Evolutionary conservation across 371 early-diverging fungal species (phyloP).

Genomic region (Lichtheimia corymbifera): DNA sequence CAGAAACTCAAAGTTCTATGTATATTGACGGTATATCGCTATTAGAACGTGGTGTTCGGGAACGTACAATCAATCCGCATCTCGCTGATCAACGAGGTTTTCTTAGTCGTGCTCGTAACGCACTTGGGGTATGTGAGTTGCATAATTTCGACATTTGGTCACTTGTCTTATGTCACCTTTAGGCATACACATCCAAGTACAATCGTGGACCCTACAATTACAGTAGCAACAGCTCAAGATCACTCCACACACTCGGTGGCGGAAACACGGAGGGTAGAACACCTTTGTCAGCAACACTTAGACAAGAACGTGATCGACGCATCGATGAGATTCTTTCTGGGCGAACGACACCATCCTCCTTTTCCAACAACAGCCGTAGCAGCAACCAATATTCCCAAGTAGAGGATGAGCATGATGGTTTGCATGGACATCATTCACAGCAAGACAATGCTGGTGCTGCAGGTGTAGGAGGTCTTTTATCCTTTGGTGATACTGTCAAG

Average conservation of each 20-base stretch:
- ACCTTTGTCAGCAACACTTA: not conserved
- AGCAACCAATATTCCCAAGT: constrained; percentile 5
- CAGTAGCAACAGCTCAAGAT: constrained; percentile 4
- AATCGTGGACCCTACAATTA: constrained; percentile 18
- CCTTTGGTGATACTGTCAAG: constrained; percentile 34
- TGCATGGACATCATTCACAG: too few relatives aligned
- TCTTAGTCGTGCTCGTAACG: constrained; percentile 27
- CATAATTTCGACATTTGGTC: not conserved
- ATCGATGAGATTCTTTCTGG: constrained; percentile 44
- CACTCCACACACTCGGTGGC: not conserved
- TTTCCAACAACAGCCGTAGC: constrained; percentile 4
- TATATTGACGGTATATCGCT: not conserved
- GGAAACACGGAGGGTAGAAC: not conserved
- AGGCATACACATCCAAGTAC: constrained; percentile 38
- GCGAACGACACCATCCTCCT: constrained; percentile 13
- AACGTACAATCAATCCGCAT: constrained; percentile 32
- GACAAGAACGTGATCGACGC: constrained; percentile 33
- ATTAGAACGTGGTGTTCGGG: constrained; percentile 30
- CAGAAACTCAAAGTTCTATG: not conserved
- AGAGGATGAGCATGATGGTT: not conserved
- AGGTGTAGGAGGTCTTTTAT: constrained; percentile 15
- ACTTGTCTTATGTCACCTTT: not conserved
- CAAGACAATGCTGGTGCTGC: not conserved
- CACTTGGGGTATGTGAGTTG: constrained; percentile 1
- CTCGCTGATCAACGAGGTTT: constrained; percentile 17